These are phyloP conservation scores for Taphrina deformans DNA, from an alignment of 1,139 yeast genomes.

Conservation along the genomic window DNA sequence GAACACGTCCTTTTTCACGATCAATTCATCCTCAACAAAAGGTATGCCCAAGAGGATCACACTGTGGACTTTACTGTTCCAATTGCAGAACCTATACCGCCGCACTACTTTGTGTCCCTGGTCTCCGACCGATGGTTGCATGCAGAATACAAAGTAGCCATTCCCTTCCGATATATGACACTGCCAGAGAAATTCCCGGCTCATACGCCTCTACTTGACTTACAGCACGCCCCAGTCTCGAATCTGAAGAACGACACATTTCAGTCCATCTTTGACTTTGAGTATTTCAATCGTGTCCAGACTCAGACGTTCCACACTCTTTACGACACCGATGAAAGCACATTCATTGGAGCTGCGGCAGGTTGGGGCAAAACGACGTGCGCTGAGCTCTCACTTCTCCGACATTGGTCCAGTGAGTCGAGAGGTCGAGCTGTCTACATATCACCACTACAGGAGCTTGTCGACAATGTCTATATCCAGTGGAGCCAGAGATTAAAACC, in stretches of 20 bases:
- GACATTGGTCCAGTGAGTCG: constrained; percentile 60
- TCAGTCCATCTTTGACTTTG: constrained; percentile 44
- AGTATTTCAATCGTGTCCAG: constrained; percentile 70
- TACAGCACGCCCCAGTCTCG: constrained; percentile 53
- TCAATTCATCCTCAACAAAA: constrained; percentile 54
- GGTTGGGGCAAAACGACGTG: constrained; percentile 74
- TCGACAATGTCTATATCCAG: constrained; percentile 51
- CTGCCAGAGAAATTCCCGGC: constrained; percentile 72
- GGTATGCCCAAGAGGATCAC: constrained; percentile 56
- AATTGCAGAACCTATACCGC: constrained; percentile 62
- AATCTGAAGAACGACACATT: constrained; percentile 56
- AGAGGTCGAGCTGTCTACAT: constrained; percentile 68
- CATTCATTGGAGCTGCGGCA: constrained; percentile 69
- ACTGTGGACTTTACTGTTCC: constrained; percentile 67
- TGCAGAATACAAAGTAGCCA: constrained; percentile 63
- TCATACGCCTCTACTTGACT: constrained; percentile 57
- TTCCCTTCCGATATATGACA: constrained; percentile 56
- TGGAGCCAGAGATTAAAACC: constrained; percentile 58
- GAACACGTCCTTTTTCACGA: constrained; percentile 66
- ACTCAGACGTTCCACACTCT: constrained; percentile 66
- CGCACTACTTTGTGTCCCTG: constrained; percentile 70
- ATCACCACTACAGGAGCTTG: constrained; percentile 58
- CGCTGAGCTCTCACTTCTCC: constrained; percentile 71
- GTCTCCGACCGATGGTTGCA: constrained; percentile 86
- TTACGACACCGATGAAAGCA: constrained; percentile 59